A percentile compares a stretch with the other conserved stretches of the same genome.
Evolutionary conservation across 2,329 filamentous ascomycete species (phyloP).

Genomic region (Fusarium haematococcum): DNA sequence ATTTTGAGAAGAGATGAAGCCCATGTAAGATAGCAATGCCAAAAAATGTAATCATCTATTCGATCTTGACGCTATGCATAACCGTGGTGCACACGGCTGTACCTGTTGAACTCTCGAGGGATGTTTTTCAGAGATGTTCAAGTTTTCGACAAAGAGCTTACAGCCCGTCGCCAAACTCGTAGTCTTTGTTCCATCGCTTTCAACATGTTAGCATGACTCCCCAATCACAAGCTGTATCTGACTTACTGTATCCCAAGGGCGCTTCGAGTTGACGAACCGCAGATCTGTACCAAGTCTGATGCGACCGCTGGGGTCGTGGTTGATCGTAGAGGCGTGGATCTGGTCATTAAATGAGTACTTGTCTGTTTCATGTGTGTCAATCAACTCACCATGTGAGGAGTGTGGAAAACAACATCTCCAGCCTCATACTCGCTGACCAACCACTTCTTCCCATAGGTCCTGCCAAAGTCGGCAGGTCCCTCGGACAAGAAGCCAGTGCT

Average conservation of each 20-base stretch:
- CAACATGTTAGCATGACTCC: neutral
- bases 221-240: too few species aligned
- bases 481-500: conserved; percentile 65
- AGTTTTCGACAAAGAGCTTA: neutral
- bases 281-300: neutral
- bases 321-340: conserved; percentile 70
- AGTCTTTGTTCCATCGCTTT: neutral
- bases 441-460: conserved; percentile 48
- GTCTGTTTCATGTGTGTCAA: neutral
- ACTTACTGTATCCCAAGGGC: neutral
- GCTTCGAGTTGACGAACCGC: neutral
- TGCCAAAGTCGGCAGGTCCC: conserved; percentile 54
- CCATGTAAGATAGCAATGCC: neutral
- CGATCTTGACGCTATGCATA: neutral
- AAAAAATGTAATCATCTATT: neutral
- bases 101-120: neutral
- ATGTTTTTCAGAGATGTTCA: neutral
- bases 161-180: neutral
- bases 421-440: conserved; percentile 55
- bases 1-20: neutral
- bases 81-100: neutral
- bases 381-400: conserved; percentile 47
- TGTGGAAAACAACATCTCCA: conserved; percentile 57
- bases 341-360: conserved; percentile 35
- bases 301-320: conserved; percentile 50